Conservation (phyloP, 768 basidiomycete genomes). For the Cubamyces sp. region DNA sequence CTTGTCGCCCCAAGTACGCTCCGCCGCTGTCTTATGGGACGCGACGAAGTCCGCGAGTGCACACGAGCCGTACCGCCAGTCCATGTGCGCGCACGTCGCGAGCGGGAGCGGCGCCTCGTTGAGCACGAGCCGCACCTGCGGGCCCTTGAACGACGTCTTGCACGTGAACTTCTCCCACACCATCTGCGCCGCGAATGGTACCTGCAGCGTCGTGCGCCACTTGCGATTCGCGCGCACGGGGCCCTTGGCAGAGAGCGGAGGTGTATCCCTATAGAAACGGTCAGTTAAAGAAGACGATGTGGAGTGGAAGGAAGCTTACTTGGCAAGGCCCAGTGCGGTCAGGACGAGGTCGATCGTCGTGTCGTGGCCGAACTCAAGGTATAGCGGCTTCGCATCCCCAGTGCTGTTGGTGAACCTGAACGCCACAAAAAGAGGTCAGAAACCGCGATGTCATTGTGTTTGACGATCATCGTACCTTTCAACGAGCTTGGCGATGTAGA, state of each 20-base stretch:
- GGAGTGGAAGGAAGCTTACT: constrained; percentile 29
- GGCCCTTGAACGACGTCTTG: constrained; percentile 36
- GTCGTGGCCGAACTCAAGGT: constrained; percentile 49
- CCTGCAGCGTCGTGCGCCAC: constrained; percentile 44
- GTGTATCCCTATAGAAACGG: constrained; percentile 37
- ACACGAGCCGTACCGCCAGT: constrained; percentile 42
- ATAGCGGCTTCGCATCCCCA: constrained; percentile 38
- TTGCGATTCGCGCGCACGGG: constrained; percentile 35
- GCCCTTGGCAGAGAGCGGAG: constrained; percentile 35
- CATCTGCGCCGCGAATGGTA: constrained; percentile 50
- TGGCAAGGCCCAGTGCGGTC: constrained; percentile 43
- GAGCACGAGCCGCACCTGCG: constrained; percentile 47
- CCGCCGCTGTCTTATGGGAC: constrained; percentile 35
- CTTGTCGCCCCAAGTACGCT: constrained; percentile 36
- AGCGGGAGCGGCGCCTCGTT: constrained; percentile 46
- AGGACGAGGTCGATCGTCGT: constrained; percentile 44
- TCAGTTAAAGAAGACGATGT: too few species aligned
- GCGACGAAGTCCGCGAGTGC: constrained; percentile 40
- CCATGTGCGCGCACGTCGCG: constrained; percentile 37
- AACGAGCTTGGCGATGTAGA: constrained; percentile 45
- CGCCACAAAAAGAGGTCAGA: not conserved
- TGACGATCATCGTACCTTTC: constrained; percentile 35
- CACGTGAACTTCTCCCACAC: constrained; percentile 48
- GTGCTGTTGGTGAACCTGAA: constrained; percentile 41
- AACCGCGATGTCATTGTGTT: not conserved